Evolutionary conservation across 2,329 filamentous ascomycete species (phyloP), one percentile per base, ranked within the genome.

Genomic region (Eurotiales sp.): DNA sequence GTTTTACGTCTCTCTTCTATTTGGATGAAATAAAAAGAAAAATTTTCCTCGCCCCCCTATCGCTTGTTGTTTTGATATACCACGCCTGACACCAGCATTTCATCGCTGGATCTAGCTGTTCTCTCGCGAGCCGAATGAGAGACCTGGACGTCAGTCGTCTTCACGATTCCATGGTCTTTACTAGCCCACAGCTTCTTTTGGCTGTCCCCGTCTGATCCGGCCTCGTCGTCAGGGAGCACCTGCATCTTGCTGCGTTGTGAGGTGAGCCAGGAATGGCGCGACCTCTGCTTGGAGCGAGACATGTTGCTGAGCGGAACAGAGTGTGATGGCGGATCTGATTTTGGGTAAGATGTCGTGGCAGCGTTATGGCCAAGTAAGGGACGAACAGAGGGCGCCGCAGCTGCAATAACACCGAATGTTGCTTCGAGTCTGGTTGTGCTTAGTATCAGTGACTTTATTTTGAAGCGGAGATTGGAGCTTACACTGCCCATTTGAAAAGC

Each of bases 401-500:
- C 47, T 15, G 36, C 47, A 22, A 50, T 42, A 17, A 43, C 27
- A 15, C 36, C 47, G 40, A 49, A 49, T 30, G 46, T 49, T 30
- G 46, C 46, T 49, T 49, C 46, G 34, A 49, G 46, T 40, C 46
- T 49, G 36, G 14, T 29, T 36, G 10, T 10, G 10, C 21, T 36
- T 46, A 17, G 17, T 46, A 34, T 32, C n/a, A 19, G 27, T 4
- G 32, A n/a, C 2, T 41, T 17, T 22, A 3, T 41, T 22, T 15
- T 27, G 8, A 19, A 22, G 19, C 5, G 2, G 27, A 29, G 22
- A 12, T 32, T 21, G 22, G 34, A 2, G 36, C 47, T 50, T 36
- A 50, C 47, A 50, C 40, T 44, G 47, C 47, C 47, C 47, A 50
- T 8, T 37, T 50, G 40, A 50, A 50, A 21, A 50, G 40, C 19